Base-by-base conservation (phyloP, 805 yeast species). In the Saturnispora saitoi region DNA sequence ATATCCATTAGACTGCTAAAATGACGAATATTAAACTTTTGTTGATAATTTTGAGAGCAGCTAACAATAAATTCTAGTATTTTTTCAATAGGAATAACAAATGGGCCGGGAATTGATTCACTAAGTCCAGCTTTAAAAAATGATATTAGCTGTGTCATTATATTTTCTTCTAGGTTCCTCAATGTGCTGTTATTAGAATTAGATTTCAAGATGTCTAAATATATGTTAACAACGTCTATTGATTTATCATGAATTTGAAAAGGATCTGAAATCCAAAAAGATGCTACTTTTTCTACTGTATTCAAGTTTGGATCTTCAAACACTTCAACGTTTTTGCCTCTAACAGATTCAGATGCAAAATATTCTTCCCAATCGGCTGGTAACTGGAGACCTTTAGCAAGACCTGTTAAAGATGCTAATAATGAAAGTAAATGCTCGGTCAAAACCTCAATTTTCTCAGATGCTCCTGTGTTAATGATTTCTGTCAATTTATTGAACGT, bases 71-170 rank as follows among this genome's bases (percentile, higher is more conserved):
- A 78, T 51, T 65, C 61, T 28, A 78, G 48, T 6, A 79, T 69
- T 0, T 67, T 59, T 0, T 63, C 62, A 3, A 69, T 51, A 0
- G 67, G 64, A 50, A 84, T 73, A 9, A 75, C 80, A 62, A 84
- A 86, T 0, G 93, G 86, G 0, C 89, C 89, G 17, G 75, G 69
- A 4, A 78, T 62, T 3, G 70, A 60, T 57, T 87, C 95, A 3
- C 77, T 64, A 14, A 87, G 63, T 1, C 95, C 95, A 14, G 68
- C 56, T 55, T 77, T 80, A 54, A 87, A 70, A 2, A 88, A 75
- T 6, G 71, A 67, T 50, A 88, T 78, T 26, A 84, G 73, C 26
- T 73, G 76, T 54, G 86, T 93, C 5, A 83, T 74, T 2, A 84
- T 69, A 0, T 78, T 58, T 49, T 74, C 78, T 7, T 67, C 63